phyloP scores from a whole-genome alignment of 106 monocot species.

The Dioscorea zingiberensis region DNA sequence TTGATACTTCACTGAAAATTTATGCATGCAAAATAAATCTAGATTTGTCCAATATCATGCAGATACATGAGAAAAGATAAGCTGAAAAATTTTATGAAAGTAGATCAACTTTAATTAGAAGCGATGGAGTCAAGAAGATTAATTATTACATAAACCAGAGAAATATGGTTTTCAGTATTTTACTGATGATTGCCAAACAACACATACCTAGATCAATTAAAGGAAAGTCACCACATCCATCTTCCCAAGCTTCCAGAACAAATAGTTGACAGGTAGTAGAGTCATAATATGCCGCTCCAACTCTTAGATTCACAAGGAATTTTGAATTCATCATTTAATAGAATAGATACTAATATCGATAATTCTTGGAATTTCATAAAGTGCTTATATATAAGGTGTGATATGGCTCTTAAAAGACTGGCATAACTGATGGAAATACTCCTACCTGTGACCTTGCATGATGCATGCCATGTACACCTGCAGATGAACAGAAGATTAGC shows the following conservation, averaged over 20 bases:
- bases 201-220: conserved; percentile 82
- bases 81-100: background rate
- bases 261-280: conserved; percentile 51
- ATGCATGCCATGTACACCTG: conserved; percentile 84
- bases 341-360: too few species aligned
- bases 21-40: conserved; percentile 10
- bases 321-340: too few species aligned
- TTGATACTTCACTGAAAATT: conserved; percentile 87
- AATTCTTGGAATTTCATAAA: too few species aligned
- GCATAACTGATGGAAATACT: too few species aligned
- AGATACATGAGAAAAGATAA: background rate
- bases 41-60: background rate
- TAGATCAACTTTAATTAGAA: background rate
- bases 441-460: conserved; percentile 64
- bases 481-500: conserved; percentile 1
- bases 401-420: too few species aligned
- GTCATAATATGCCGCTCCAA: conserved; percentile 95
- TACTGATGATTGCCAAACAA: background rate
- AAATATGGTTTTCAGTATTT: background rate
- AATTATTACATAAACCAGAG: background rate
- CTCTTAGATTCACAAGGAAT: conserved; percentile 28
- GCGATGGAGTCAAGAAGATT: background rate
- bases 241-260: conserved; percentile 96
- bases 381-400: too few species aligned
- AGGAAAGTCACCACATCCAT: conserved; percentile 64